Conservation (phyloP, 2,329 filamentous ascomycete species). For the Ceratocystis cacaofunesta region DNA sequence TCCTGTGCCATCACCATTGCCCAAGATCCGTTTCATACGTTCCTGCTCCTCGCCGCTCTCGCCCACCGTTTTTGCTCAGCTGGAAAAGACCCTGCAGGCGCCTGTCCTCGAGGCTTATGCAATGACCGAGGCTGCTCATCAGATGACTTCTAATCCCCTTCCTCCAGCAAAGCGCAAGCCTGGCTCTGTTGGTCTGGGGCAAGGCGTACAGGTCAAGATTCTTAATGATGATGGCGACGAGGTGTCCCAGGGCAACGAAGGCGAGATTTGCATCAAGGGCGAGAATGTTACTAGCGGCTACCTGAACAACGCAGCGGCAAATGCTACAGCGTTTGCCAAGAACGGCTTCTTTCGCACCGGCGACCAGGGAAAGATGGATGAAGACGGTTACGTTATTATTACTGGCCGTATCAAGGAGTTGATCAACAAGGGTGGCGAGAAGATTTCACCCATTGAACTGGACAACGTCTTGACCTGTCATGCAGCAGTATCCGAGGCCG, state of each 20-base stretch:
- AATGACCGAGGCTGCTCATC: slow-evolving; percentile 81
- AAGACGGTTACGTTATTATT: slow-evolving; percentile 70
- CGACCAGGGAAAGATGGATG: slow-evolving; percentile 68
- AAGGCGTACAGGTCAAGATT: slow-evolving; percentile 70
- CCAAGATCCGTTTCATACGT: slow-evolving; percentile 69
- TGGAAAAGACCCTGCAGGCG: slow-evolving; percentile 60
- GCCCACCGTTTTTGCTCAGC: slow-evolving; percentile 64
- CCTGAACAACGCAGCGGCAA: slow-evolving; percentile 67
- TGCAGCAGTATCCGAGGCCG: slow-evolving; percentile 58
- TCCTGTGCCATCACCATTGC: slow-evolving; percentile 50
- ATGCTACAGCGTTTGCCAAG: slow-evolving; percentile 56
- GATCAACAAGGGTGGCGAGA: slow-evolving; percentile 82
- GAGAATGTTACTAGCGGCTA: slow-evolving; percentile 77
- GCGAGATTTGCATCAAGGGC: slow-evolving; percentile 69
- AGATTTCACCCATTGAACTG: slow-evolving; percentile 76
- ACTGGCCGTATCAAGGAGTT: slow-evolving; percentile 88
- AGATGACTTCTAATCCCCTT: slow-evolving; percentile 65
- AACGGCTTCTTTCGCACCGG: slow-evolving; percentile 78
- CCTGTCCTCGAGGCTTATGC: slow-evolving; percentile 82
- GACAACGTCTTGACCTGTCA: slow-evolving; percentile 70
- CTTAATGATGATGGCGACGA: slow-evolving; percentile 55
- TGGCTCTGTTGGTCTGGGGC: slow-evolving; percentile 67
- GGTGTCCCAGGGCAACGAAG: slow-evolving; percentile 53
- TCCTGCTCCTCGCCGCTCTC: slow-evolving; percentile 66
- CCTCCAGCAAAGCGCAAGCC: slow-evolving; percentile 61